phyloP scores from a whole-genome alignment of 192 early-diverging fungal genomes.

The Chytriomyces hyalinus region DNA sequence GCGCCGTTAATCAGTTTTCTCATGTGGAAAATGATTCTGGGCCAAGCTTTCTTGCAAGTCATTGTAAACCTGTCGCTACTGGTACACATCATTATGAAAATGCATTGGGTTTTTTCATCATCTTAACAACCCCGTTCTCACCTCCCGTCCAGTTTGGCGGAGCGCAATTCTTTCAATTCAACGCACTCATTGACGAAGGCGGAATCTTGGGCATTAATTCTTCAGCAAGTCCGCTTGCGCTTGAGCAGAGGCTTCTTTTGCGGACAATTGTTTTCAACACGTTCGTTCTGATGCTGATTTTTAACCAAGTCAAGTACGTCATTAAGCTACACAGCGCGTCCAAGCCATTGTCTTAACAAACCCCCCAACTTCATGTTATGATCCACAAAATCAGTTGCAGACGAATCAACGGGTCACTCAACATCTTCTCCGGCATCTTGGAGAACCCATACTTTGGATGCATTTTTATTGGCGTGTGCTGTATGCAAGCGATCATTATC shows the following conservation, averaged over 20 bases:
- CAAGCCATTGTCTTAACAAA: conserved; percentile 5
- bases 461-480: conserved; percentile 36
- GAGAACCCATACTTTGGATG: conserved; percentile 40
- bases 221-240: conserved; percentile 1
- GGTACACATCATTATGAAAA: neutral
- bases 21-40: conserved; percentile 94
- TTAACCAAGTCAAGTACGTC: conserved; percentile 83
- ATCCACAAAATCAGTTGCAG: conserved; percentile 30
- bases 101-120: conserved; percentile 84
- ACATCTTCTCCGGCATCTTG: conserved; percentile 42
- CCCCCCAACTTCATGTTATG: neutral
- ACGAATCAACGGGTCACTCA: conserved; percentile 34
- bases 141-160: conserved; percentile 64
- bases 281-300: conserved; percentile 88
- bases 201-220: conserved; percentile 12
- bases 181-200: conserved; percentile 32
- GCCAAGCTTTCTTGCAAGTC: conserved; percentile 90
- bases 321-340: conserved; percentile 12
- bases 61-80: conserved; percentile 64
- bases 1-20: conserved; percentile 80
- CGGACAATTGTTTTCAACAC: conserved; percentile 89
- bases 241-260: conserved; percentile 25
- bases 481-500: conserved; percentile 45
- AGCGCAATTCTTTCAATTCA: conserved; percentile 24
- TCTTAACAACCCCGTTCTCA: conserved; percentile 83